Base-by-base conservation (phyloP, 1,284 basidiomycete genomes). In the Microbotryum lychnidis-dioicae region DNA sequence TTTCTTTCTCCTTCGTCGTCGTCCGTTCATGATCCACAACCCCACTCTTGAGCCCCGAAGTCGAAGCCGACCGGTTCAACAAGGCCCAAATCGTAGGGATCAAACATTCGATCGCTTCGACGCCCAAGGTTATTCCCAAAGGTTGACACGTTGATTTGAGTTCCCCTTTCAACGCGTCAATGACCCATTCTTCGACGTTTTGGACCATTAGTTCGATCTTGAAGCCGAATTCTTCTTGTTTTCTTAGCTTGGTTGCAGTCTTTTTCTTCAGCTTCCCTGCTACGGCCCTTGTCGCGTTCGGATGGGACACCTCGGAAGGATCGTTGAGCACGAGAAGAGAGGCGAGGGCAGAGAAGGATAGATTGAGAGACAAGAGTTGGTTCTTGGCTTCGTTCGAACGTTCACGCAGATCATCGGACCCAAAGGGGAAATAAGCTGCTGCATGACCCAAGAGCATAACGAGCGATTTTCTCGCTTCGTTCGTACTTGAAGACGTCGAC, bases 341-440 rank as follows among this genome's bases (percentile, higher is more conserved):
- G 29, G 80, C 81, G 18, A 91, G 78, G 72, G 89, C 85, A 75
- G 87, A 88, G 74, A 83, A 89, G 50, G 83, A 80, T 56, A 91
- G 75, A 71, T 87, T 87, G 58, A 89, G 78, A 65, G 84, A 80
- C 72, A 88, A 83, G 60, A 86, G 81, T 4, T 79, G 76, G 70
- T 84, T 58, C 4, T 62, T 6, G 6, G n/a, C 29, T 52, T 51
- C 61, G 4, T 54, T 55, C 16, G 10, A 47, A 18, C 83, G 33
- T 56, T 46, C 54, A 48, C 77, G 70, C 21, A 70, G 62, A 29
- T 70, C 73, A 63, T 70, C 74, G 23, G 76, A 71, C 29, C 75
- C 79, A 74, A 89, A 91, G 2, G 91, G 91, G 73, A 96, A 94
- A 76, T 91, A 91, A 2, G 84, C 80, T 2, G 83, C 76, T 80